These are phyloP conservation scores for Amaranthus cruentus DNA, from an alignment of 148 eudicot species.

Conservation along the genomic window DNA sequence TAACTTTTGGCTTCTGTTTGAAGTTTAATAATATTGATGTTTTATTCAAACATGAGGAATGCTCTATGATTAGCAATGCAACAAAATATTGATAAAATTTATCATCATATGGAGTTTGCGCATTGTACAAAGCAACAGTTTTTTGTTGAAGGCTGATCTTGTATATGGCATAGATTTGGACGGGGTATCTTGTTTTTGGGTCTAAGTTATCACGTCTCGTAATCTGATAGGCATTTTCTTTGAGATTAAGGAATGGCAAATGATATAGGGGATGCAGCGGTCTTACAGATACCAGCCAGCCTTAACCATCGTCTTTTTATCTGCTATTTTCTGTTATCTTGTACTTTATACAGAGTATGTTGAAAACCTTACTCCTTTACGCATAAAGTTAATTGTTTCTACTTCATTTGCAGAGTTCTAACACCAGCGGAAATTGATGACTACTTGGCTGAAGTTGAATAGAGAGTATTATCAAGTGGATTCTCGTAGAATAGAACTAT, in stretches of 20 bases:
- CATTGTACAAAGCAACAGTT: too few relatives aligned
- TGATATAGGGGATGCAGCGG: too few relatives aligned
- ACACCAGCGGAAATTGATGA: constrained; percentile 94
- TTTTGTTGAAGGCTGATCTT: too few relatives aligned
- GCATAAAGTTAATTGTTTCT: neutral
- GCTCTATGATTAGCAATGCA: neutral
- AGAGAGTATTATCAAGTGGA: constrained; percentile 12
- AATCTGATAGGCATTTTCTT: neutral
- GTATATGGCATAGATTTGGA: too few relatives aligned
- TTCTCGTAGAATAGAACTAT: neutral
- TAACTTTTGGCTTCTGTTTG: neutral
- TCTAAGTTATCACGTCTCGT: neutral
- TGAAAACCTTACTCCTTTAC: neutral
- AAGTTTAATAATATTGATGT: neutral
- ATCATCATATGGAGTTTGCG: too few relatives aligned
- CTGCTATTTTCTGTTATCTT: neutral
- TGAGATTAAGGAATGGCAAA: too few relatives aligned
- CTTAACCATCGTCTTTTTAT: neutral
- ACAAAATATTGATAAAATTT: too few relatives aligned
- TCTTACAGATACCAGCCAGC: neutral
- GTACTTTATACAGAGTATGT: too few relatives aligned
- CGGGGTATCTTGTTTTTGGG: neutral
- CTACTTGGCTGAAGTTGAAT: constrained; percentile 91
- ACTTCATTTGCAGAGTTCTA: constrained; percentile 61
- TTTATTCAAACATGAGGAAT: neutral